Base-by-base conservation (phyloP, 2,329 filamentous ascomycete genomes). In the Biscogniauxia sp. region DNA sequence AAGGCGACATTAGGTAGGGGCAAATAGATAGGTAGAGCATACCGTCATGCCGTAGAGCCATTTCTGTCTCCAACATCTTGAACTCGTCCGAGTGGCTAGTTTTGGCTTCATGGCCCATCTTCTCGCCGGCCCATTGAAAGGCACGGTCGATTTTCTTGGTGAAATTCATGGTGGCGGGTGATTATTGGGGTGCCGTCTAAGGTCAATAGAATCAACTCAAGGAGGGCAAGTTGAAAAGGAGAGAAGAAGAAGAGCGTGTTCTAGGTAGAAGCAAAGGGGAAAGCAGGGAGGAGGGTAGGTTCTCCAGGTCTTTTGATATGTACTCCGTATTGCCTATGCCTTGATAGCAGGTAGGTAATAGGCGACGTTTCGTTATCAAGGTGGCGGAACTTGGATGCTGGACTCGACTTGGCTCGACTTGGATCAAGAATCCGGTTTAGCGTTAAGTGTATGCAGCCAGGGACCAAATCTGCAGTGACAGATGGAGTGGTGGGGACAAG, bases 41-140 rank as follows among this genome's bases (percentile, higher is more conserved):
- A 97, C 93, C 94, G 67, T 97, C 91, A 67, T 96, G 89, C 65
- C 94, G 87, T 70, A 97, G 81, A 60, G 85, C 83, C 93, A 98
- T 98, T 78, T 98, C 94, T 58, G 86, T 82, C 78, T 98, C 93
- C 70, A 98, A 80, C 62, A 86, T 85, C 79, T 91, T 96, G 84
- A 98, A 98, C 72, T 97, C 90, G 56, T 98, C 93, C 0, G 92
- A 90, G 65, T 92, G 87, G 74, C 83, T 87, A 9, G 94, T 97
- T 79, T 93, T 95, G 78, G 88, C 85, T 78, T 97, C 93, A 66
- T 86, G 87, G 70, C 94, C 94, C 91, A 98, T 97, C 79, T 93
- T 92, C 80, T 98, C 94, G 68, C 92, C 92, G 45, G 93, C 92
- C 94, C 94, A 98, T 89, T 98, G 94, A 81, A 94, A 96, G 82